Percentiles rank a stretch among this genome's conserved stretches.
phyloP scores from a whole-genome alignment of 257 asterid species.

The Nicotiana noctiflora region DNA sequence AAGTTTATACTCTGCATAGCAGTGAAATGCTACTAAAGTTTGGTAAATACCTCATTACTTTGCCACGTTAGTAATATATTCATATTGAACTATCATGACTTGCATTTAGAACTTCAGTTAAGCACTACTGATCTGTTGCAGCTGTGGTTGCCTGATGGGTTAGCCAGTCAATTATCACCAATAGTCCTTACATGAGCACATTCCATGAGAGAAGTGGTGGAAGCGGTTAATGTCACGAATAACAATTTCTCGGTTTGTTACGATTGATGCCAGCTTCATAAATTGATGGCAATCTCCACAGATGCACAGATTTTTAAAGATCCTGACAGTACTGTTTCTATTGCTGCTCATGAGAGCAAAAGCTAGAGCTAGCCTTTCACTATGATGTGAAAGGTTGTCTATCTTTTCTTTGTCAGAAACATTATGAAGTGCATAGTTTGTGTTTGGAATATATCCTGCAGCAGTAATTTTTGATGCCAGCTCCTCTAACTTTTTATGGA shows the following conservation, averaged over 20 bases:
- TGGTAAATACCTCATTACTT: neutral
- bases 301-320: conserved; percentile 74
- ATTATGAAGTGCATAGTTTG: conserved; percentile 46
- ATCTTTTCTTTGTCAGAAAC: conserved; percentile 44
- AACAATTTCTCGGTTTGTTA: conserved; percentile 46
- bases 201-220: conserved; percentile 61
- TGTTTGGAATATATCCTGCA: conserved; percentile 57
- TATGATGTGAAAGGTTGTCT: conserved; percentile 56
- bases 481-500: conserved; percentile 52
- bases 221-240: conserved; percentile 59
- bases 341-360: conserved; percentile 54
- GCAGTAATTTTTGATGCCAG: conserved; percentile 32
- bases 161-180: conserved; percentile 41
- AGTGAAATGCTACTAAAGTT: neutral
- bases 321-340: conserved; percentile 37
- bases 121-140: neutral
- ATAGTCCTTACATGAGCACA: conserved; percentile 70
- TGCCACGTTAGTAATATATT: neutral
- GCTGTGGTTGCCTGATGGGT: neutral
- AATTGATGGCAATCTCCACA: conserved; percentile 92
- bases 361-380: conserved; percentile 83
- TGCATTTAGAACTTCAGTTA: conserved; percentile 6
- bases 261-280: conserved; percentile 58
- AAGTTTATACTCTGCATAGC: neutral
- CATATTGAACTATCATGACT: neutral